A percentile compares a stretch with the other conserved stretches of the same genome.
Conservation (phyloP, 805 yeast species). For the Nakazawaea populi region DNA sequence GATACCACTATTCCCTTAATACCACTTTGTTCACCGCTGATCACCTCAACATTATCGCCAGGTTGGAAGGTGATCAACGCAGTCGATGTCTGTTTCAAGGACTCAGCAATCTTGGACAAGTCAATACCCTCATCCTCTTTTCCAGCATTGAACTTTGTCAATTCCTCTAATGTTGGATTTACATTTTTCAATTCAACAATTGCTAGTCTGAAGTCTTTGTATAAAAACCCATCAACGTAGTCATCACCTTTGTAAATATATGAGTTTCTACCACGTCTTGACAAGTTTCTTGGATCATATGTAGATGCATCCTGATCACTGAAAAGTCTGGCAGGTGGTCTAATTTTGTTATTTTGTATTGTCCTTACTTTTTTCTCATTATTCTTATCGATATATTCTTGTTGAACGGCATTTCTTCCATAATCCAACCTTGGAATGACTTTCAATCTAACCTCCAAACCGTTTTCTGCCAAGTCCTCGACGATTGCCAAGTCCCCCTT, state of each 20-base stretch:
- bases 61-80: constrained; percentile 69
- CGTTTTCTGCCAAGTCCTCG: constrained; percentile 89
- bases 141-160: constrained; percentile 72
- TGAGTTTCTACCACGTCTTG: constrained; percentile 54
- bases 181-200: constrained; percentile 73
- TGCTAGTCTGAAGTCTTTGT: constrained; percentile 80
- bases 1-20: constrained; percentile 74
- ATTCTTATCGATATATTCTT: constrained; percentile 13
- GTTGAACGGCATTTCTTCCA: constrained; percentile 48
- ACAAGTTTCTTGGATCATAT: constrained; percentile 69
- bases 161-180: constrained; percentile 82
- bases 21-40: constrained; percentile 91
- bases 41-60: constrained; percentile 89
- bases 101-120: constrained; percentile 77
- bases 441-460: constrained; percentile 89
- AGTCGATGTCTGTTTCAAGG: constrained; percentile 61
- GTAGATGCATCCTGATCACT: constrained; percentile 85
- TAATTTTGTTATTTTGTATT: constrained; percentile 50
- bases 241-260: constrained; percentile 83
- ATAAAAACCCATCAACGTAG: constrained; percentile 81
- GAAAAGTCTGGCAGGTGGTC: constrained; percentile 84
- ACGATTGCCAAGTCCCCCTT: constrained; percentile 91
- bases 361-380: constrained; percentile 33
- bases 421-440: constrained; percentile 92
- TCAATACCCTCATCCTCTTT: constrained; percentile 85